A percentile compares a stretch with the other conserved stretches of the same genome.
These are phyloP conservation scores for Rhazya stricta DNA, from an alignment of 257 asterid species.

Conservation along the genomic window DNA sequence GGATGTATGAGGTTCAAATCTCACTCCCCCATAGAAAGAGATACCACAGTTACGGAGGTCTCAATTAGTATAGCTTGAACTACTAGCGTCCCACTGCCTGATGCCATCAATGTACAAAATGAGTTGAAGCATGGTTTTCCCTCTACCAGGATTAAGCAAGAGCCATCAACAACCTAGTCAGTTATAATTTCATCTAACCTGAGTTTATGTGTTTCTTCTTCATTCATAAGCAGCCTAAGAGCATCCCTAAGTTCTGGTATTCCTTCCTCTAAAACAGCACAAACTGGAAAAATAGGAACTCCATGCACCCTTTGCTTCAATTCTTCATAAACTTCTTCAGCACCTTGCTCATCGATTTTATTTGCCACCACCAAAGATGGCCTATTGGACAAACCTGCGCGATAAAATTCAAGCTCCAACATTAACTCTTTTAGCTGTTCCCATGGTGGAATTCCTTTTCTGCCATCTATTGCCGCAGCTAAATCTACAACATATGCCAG, in stretches of 20 bases:
- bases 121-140: background rate
- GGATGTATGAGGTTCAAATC: background rate
- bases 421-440: constrained; percentile 66
- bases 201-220: constrained; percentile 34
- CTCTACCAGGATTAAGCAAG: background rate
- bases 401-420: constrained; percentile 69
- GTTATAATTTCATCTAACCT: constrained; percentile 43
- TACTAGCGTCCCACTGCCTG: background rate
- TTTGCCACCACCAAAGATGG: constrained; percentile 81
- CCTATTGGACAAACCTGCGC: constrained; percentile 56
- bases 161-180: constrained; percentile 17
- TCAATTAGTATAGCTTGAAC: background rate
- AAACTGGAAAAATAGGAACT: constrained; percentile 64
- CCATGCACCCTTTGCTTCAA: constrained; percentile 54
- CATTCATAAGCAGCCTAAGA: constrained; percentile 63
- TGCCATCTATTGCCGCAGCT: constrained; percentile 55
- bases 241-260: constrained; percentile 63
- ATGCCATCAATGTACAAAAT: background rate
- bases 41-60: background rate
- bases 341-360: constrained; percentile 77
- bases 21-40: background rate
- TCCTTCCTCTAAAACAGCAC: constrained; percentile 91
- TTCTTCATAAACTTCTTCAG: constrained; percentile 65
- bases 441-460: constrained; percentile 82
- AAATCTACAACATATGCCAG: constrained; percentile 84